phyloP scores from a whole-genome alignment of 208 protist species.

The Trypanosoma grayi region DNA sequence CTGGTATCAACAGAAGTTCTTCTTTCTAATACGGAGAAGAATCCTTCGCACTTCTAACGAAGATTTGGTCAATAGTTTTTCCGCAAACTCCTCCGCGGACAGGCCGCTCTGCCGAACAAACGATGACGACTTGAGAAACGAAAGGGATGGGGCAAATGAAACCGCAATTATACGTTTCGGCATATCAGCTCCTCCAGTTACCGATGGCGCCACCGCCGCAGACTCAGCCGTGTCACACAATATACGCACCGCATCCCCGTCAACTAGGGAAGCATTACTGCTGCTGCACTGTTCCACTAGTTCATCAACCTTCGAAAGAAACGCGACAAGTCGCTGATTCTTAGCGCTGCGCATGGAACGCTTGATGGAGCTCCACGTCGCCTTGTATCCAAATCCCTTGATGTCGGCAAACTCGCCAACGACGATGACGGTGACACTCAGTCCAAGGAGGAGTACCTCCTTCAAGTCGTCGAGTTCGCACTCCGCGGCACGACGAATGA shows the following conservation, averaged over 20 bases:
- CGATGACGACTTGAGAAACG: conserved; percentile 6
- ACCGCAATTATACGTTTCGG: conserved; percentile 13
- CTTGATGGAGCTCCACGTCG: conserved; percentile 27
- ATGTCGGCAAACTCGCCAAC: conserved; percentile 47
- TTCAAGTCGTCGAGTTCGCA: conserved; percentile 31
- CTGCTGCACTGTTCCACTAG: conserved; percentile 14
- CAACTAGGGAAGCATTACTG: background rate
- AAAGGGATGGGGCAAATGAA: conserved; percentile 26
- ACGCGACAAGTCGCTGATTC: conserved; percentile 30
- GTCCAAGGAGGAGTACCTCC: conserved; percentile 26
- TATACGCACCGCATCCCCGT: background rate
- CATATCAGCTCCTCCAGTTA: background rate
- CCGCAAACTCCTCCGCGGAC: conserved; percentile 20
- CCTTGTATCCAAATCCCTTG: conserved; percentile 25
- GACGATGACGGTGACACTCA: conserved; percentile 37
- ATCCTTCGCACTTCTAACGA: conserved; percentile 7
- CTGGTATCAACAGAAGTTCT: background rate
- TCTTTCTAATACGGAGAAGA: background rate
- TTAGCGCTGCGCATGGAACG: conserved; percentile 14
- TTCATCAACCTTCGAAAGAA: conserved; percentile 62
- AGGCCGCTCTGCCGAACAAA: conserved; percentile 16
- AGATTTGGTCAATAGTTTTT: conserved; percentile 14
- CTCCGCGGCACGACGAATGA: conserved; percentile 27
- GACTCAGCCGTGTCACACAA: conserved; percentile 5
- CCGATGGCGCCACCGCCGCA: background rate